A percentile compares a stretch with the other conserved stretches of the same genome.
phyloP scores from a whole-genome alignment of 768 basidiomycete species.

The Tephrocybe sp. region DNA sequence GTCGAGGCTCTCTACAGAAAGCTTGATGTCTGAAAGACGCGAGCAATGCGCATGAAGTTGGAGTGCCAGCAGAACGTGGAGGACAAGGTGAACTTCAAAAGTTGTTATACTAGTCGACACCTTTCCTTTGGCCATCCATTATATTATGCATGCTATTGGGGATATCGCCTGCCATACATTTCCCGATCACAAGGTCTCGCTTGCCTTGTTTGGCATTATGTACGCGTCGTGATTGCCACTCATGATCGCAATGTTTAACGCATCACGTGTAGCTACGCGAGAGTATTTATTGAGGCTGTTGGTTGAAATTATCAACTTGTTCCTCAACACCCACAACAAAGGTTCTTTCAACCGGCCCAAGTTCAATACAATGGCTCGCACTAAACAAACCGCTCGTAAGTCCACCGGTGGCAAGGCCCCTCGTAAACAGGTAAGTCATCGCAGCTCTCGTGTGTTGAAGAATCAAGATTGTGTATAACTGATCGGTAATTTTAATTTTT shows the following conservation, averaged over 20 bases:
- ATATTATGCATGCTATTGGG: too few relatives aligned
- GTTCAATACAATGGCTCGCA: slow-evolving; percentile 14
- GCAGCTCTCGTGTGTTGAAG: too few relatives aligned
- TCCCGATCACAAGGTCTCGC: too few relatives aligned
- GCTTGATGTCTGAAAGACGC: too few relatives aligned
- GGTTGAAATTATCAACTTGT: slow-evolving; percentile 6
- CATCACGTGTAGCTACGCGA: slow-evolving; percentile 12
- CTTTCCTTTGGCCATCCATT: too few relatives aligned
- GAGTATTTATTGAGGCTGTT: slow-evolving; percentile 9
- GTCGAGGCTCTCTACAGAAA: too few relatives aligned
- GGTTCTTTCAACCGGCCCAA: background rate
- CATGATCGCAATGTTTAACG: slow-evolving; percentile 7
- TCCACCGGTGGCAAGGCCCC: slow-evolving; percentile 20
- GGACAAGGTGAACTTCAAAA: too few relatives aligned
- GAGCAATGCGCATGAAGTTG: too few relatives aligned
- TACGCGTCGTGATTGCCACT: slow-evolving; percentile 7
- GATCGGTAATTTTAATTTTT: background rate
- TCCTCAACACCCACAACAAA: slow-evolving; percentile 9
- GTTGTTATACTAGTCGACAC: too few relatives aligned
- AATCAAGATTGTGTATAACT: background rate
- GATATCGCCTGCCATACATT: too few relatives aligned
- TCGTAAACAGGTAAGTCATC: slow-evolving; percentile 15
- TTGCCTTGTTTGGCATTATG: slow-evolving; percentile 2
- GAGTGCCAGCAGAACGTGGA: too few relatives aligned
- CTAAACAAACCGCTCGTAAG: slow-evolving; percentile 20